Conservation (phyloP, 768 basidiomycete species). For the Auriculariales sp. region DNA sequence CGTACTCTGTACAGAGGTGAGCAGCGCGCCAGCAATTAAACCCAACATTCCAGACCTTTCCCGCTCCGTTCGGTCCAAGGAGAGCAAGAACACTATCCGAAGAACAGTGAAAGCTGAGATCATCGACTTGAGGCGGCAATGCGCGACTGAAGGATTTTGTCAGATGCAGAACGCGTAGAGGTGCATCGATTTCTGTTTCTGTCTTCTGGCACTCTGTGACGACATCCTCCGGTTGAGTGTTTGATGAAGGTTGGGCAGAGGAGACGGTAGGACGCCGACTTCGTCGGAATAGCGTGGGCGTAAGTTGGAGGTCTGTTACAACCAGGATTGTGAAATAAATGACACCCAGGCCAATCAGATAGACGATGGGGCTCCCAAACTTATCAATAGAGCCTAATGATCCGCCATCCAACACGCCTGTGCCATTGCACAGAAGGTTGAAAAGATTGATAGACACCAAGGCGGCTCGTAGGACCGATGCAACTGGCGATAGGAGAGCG, state of each 20-base stretch:
- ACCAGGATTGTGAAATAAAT: constrained; percentile 49
- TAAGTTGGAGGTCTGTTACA: constrained; percentile 45
- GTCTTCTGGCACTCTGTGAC: constrained; percentile 36
- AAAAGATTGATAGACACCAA: constrained; percentile 71
- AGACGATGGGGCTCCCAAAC: constrained; percentile 64
- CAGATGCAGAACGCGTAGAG: constrained; percentile 46
- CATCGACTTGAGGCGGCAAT: constrained; percentile 37
- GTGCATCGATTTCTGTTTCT: constrained; percentile 29
- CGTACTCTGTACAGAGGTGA: too few species aligned
- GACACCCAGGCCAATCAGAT: constrained; percentile 47
- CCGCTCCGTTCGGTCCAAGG: constrained; percentile 67
- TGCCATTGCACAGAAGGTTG: constrained; percentile 47
- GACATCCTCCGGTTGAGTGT: constrained; percentile 29
- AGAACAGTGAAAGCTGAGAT: constrained; percentile 55
- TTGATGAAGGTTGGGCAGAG: constrained; percentile 7
- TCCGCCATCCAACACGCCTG: constrained; percentile 26
- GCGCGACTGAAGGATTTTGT: constrained; percentile 38
- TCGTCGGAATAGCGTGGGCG: constrained; percentile 1
- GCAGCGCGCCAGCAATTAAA: too few species aligned
- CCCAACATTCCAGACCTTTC: too few species aligned
- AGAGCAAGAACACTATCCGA: constrained; percentile 53
- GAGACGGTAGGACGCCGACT: constrained; percentile 21
- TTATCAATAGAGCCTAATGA: constrained; percentile 39
- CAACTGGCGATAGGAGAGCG: constrained; percentile 53
- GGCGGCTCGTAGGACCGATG: constrained; percentile 27